Base-by-base conservation (phyloP, 2,329 filamentous ascomycete genomes). In the Colletotrichum horii region DNA sequence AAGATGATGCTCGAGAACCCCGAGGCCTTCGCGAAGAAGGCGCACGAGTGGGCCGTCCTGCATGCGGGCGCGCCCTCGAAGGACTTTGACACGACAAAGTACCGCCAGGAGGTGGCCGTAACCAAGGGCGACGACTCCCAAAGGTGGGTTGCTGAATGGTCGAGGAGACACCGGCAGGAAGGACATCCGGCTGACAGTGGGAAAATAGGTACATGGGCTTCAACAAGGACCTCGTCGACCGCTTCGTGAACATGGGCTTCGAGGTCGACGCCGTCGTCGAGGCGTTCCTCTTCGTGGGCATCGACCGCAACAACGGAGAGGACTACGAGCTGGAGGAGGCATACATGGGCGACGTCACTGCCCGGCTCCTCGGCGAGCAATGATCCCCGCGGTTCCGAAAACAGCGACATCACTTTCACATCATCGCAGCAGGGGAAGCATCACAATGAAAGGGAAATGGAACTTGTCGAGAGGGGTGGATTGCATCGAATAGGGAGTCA, bases 221-320 rank as follows among this genome's bases (percentile, higher is more conserved):
- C 85, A 96, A 96, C 85, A 94, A 93, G 81, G 90, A 94, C 36
- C 89, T 98, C 55, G 91, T 98, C 78, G 93, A 97, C 80, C 91
- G 94, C 6, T 98, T 98, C 80, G 92, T 94, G 19, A 91, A 88
- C 80, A 98, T 98, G 96, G 96, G 96, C 14, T 98, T 98, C 80
- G 93, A 95, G 72, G 90, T 98, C 3, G 94, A 96, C 65, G 89
- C 91, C n/a, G 95, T 98, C 2, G 95, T 98, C 0, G 91, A 94
- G 12, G 95, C 95, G 1, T 98, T 98, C 81, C 89, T 93, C 68
- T 94, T 91, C 76, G 93, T 97, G 9, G 94, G 95, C 8, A 96
- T 98, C 78, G 94, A 96, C 77, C 91, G 91, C 22, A 95, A 94
- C 79, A 91, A 90, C 30, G 96, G 96, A 0, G 88, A 93, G 78